These are phyloP conservation scores for Solanum piurae DNA, from an alignment of 257 asterid genomes.

Conservation along the genomic window DNA sequence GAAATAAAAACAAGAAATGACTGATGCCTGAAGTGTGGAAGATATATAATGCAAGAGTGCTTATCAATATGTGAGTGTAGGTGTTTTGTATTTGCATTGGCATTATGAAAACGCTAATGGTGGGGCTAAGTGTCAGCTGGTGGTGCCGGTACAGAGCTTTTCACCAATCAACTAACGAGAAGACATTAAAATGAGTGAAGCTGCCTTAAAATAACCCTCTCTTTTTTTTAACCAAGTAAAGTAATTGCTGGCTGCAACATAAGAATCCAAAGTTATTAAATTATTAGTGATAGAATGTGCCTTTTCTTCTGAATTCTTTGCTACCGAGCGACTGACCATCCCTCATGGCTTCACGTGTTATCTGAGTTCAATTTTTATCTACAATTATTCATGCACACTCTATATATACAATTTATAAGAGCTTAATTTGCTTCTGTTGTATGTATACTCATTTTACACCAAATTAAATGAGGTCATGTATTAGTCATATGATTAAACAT, in stretches of 20 bases:
- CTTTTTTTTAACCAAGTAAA: not conserved
- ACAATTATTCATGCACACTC: not conserved
- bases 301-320: not conserved
- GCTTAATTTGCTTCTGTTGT: not conserved
- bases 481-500: not conserved
- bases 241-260: constrained; percentile 1
- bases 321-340: constrained; percentile 21
- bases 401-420: not conserved
- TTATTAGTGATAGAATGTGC: constrained; percentile 20
- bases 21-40: not conserved
- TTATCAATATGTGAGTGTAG: constrained; percentile 24
- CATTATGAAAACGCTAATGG: constrained; percentile 9
- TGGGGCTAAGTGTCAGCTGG: constrained; percentile 27
- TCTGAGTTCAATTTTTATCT: constrained; percentile 10
- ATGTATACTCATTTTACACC: not conserved
- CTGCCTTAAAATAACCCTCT: not conserved
- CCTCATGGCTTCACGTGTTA: constrained; percentile 74
- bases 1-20: not conserved
- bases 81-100: constrained; percentile 54
- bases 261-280: constrained; percentile 30
- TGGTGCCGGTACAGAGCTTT: not conserved
- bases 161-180: not conserved
- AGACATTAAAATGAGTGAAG: constrained; percentile 15
- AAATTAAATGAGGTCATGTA: not conserved
- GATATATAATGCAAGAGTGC: not conserved